Evolutionary conservation across 306 rosid genomes (phyloP), one percentile per base, ranked within the genome.

Genomic region (Amphicarpaea edgeworthii): DNA sequence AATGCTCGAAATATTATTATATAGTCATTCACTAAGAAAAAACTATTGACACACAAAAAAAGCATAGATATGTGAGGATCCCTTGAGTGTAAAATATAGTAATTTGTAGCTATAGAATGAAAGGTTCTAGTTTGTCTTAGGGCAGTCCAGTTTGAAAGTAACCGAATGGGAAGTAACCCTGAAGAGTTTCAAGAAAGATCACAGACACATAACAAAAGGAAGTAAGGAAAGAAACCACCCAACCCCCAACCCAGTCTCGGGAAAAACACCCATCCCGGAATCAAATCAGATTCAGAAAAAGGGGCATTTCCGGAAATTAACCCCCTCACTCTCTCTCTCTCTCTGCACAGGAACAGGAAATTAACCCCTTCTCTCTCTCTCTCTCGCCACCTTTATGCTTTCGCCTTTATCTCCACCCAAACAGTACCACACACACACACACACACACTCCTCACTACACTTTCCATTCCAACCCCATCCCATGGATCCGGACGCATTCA

Each of bases 401-500:
- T 58, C 17, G 34, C 63, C 77, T 74, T 47, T 74, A 70, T 77
- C 73, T 73, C 76, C 81, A 78, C 76, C 82, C 59, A 73, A 83
- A 85, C 80, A 86, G 85, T 74, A 74, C 68, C 51, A 24, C 57
- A 62, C 54, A 10, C 57, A 41, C 30, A 3, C 64, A 28, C 32
- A 3, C 42, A 34, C 4, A 3, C 77, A 54, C 77, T 23, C 30
- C 42, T 62, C 68, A 58, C 65, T 58, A n/a, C n/a, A n/a, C n/a
- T n/a, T n/a, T n/a, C n/a, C n/a, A n/a, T 64, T 54, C 84, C 46
- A 66, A 14, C 42, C 46, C 11, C 34, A n/a, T n/a, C 2, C 62
- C 30, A 95, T 95, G 98, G 98, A 92, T 78, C 89, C 93, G 1
- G 97, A 94, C 30, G 75, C 93, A 23, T 92, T 88, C 90, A 83